phyloP scores from a whole-genome alignment of 495 filamentous ascomycete species.

The Podospora pseudopauciseta region DNA sequence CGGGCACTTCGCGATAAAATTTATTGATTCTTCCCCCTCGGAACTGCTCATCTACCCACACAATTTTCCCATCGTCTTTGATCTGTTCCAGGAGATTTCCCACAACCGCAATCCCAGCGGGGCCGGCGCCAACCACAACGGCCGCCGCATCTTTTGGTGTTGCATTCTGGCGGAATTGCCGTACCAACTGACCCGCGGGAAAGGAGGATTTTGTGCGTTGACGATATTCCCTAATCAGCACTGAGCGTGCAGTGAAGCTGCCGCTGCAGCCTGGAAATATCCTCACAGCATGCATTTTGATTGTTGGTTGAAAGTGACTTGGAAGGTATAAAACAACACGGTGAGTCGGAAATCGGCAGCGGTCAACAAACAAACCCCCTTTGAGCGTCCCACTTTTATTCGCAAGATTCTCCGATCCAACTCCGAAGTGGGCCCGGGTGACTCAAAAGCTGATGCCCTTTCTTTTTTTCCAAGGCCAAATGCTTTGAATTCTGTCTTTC shows the following conservation, averaged over 20 bases:
- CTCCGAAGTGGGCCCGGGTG: not conserved
- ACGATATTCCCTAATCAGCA: not conserved
- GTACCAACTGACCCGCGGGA: not conserved
- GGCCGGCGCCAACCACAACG: slow-evolving; percentile 26
- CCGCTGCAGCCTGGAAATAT: not conserved
- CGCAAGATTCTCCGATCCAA: not conserved
- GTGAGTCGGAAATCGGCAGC: not conserved
- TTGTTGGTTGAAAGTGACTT: not conserved
- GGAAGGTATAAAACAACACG: not conserved
- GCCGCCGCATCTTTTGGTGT: slow-evolving; percentile 8
- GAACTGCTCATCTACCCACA: slow-evolving; percentile 25
- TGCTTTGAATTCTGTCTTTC: not conserved
- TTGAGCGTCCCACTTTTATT: not conserved
- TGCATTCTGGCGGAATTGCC: not conserved
- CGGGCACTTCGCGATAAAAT: slow-evolving; percentile 20
- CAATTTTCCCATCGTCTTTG: slow-evolving; percentile 15
- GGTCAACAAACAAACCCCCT: not conserved
- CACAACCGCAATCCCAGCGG: slow-evolving; percentile 29
- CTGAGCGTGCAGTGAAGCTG: not conserved
- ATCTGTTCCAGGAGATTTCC: slow-evolving; percentile 23
- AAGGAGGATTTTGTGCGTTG: not conserved
- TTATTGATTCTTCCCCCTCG: slow-evolving; percentile 19
- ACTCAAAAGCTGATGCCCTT: not conserved
- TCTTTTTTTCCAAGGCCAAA: not conserved
- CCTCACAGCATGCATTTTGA: not conserved